A percentile compares a stretch with the other conserved stretches of the same genome.
Evolutionary conservation across 768 basidiomycete species (phyloP).

Genomic region (Dendrothele bispora): DNA sequence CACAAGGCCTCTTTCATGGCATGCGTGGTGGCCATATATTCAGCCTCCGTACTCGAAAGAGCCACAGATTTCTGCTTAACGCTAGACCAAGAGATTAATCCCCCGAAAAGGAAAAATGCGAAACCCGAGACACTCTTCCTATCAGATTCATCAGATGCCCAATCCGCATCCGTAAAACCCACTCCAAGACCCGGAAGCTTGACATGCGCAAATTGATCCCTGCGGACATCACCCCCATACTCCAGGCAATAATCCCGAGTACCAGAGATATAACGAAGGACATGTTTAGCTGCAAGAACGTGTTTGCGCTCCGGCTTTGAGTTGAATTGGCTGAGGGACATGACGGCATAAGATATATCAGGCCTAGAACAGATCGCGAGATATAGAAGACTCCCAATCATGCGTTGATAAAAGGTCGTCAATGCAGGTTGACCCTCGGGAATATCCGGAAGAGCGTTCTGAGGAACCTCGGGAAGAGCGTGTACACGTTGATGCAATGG

Average conservation of each 20-base stretch:
- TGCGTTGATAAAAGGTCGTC: conserved; percentile 6
- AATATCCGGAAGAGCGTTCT: neutral
- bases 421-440: neutral
- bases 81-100: conserved; percentile 24
- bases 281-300: conserved; percentile 8
- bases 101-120: conserved; percentile 17
- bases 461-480: neutral
- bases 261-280: conserved; percentile 11
- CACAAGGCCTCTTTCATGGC: conserved; percentile 18
- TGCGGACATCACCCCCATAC: neutral
- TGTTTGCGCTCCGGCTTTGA: conserved; percentile 11
- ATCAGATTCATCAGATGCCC: conserved; percentile 11
- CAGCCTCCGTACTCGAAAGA: conserved; percentile 28
- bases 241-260: conserved; percentile 3
- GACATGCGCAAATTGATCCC: neutral
- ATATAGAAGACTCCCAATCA: conserved; percentile 6
- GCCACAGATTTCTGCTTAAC: conserved; percentile 26
- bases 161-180: conserved; percentile 16
- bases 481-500: neutral
- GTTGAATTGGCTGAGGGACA: conserved; percentile 8
- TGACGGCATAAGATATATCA: conserved; percentile 14
- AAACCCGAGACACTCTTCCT: conserved; percentile 15
- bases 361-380: conserved; percentile 12
- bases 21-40: conserved; percentile 27
- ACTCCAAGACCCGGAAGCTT: neutral